Evolutionary conservation across 164 flowering plant genomes (phyloP), one percentile per base, ranked within the genome.

Genomic region (Aristolochia fimbriata): DNA sequence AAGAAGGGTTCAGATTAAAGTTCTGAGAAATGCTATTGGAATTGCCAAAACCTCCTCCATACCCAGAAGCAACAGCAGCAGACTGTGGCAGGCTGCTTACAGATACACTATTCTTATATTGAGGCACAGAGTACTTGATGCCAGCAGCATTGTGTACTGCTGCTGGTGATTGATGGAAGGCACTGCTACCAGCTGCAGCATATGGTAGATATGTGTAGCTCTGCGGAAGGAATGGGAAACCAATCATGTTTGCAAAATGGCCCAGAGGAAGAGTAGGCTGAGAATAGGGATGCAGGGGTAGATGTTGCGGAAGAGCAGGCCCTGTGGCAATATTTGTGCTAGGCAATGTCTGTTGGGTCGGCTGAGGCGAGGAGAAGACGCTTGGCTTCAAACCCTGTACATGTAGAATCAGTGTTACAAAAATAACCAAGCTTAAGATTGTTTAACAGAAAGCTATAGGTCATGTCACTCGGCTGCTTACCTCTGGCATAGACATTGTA

Each of bases 211-310:
- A 90, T 21, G 88, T 54, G 65, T 87, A 90, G 76, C 81, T 90
- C 78, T 81, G 98, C 27, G 91, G 87, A 62, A 84, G 59, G 70
- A 78, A 83, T 16, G 94, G 88, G 65, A 84, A 89, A 54, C 92
- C 70, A 47, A 87, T 75, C 96, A 88, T 90, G 72, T 83, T 87
- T 15, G 88, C 72, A 70, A 77, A 92, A 58, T 77, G 95, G 21
- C 90, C 96, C 77, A 88, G 60, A 58, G 95, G 96, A 71, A 94
- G 89, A 53, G 81, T 65, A n/a, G 88, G 89, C 62, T 88, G 97
- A 12, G 97, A 77, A 64, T 85, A 91, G 25, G 96, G 85, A 62
- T 86, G 89, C 69, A 81, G 64, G 10, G 96, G 70, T 25, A 88
- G 79, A 62, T 93, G 96, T 51, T 83, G 97, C 45, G 88, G 96